A percentile compares a stretch with the other conserved stretches of the same genome.
Conservation (phyloP, 495 filamentous ascomycete species). For the Aspergillus olivimuriae region DNA sequence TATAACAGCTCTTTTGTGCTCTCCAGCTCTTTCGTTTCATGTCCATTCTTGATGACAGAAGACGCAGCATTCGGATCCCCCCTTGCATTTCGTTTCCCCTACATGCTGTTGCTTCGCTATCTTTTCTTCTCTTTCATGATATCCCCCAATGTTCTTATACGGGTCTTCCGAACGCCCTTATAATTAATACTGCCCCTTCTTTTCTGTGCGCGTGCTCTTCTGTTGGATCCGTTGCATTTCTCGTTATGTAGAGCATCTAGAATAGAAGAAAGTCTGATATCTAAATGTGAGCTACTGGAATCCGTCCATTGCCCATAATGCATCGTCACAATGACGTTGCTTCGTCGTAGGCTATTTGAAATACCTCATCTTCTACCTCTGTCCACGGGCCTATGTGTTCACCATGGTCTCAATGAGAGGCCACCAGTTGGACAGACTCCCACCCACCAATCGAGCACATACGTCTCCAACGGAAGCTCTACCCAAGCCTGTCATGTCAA, state of each 20-base stretch:
- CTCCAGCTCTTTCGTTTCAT: constrained; percentile 31
- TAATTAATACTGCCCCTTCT: constrained; percentile 27
- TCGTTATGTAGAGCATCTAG: constrained; percentile 13
- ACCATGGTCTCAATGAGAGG: no score
- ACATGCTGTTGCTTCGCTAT: constrained; percentile 13
- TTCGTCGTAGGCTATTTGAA: no score
- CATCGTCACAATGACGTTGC: no score
- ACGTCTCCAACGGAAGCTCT: no score
- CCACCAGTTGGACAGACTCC: no score
- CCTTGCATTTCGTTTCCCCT: constrained; percentile 17
- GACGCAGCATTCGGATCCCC: constrained; percentile 39
- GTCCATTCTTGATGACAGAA: constrained; percentile 42
- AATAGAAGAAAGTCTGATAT: constrained; percentile 16
- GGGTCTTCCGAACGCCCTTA: constrained; percentile 23
- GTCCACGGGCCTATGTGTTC: no score
- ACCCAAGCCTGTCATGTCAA: no score
- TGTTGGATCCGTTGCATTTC: constrained; percentile 2
- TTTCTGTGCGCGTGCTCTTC: constrained; percentile 11
- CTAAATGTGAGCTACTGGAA: no score
- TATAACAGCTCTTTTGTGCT: constrained; percentile 35
- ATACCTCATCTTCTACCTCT: no score
- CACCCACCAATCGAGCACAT: no score
- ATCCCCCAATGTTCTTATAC: constrained; percentile 29
- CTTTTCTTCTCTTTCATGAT: constrained; percentile 25
- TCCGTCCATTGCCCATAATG: no score